Base-by-base conservation (phyloP, 768 basidiomycete species). In the Trametes cingulata region DNA sequence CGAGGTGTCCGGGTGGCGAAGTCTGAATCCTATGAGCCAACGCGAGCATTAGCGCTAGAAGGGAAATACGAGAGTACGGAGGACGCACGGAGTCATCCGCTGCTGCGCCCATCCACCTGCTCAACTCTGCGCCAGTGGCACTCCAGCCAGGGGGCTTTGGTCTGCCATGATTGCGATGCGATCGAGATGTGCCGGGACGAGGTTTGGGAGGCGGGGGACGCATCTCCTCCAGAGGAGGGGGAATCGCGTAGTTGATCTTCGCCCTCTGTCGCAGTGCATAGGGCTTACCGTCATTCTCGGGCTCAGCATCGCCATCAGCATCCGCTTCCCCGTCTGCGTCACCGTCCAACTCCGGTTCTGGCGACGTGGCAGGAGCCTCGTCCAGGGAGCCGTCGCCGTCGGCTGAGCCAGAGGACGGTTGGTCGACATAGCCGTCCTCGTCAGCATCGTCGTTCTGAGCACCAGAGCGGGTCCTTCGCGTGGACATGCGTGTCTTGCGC, bases 241-340 rank as follows among this genome's bases (percentile, higher is more conserved):
- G 90, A 20, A 92, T 88, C 13, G 87, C 86, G 57, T 93, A 93
- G 68, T 93, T 91, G 65, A 93, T 85, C 60, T 82, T 80, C 45
- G 68, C 69, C 51, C 91, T 77, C 67, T 85, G 83, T 19, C 91
- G 78, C 37, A 93, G 76, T 0, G 84, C 68, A 66, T 93, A 93
- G 15, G 84, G 83, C 45, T 77, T 80, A 9, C 82, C 83, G 56
- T 85, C 83, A 22, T 69, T 78, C 41, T 83, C 82, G 7, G 78
- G 76, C 24, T 72, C 74, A 13, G 68, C 72, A 8, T 73, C 75
- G n/a, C 78, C 77, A 0, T 78, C 80, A 29, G 79, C 80, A 29
- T 77, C 50, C 20, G 69, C 76, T 20, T 76, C 79, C 0, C 60
- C 74, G 59, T 79, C 79, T 3, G 66, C 72, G 62, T 81, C 80